phyloP scores from a whole-genome alignment of 345 rosid species.

The Eucalyptus leucophloia region DNA sequence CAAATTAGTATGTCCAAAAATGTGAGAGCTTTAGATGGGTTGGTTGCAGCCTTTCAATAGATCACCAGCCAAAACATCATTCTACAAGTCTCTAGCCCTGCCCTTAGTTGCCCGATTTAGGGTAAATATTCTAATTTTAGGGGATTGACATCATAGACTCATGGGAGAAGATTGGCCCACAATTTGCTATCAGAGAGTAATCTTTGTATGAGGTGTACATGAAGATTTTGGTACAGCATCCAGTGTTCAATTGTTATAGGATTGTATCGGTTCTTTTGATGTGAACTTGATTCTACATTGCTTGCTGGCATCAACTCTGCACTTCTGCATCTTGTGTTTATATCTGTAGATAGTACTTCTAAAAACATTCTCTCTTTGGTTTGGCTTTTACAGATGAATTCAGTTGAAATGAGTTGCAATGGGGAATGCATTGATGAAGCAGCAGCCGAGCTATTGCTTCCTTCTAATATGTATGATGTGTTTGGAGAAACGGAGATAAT shows the following conservation, averaged over 20 bases:
- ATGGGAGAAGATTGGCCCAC: not conserved
- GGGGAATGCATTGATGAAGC: constrained; percentile 14
- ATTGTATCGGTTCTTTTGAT: not conserved
- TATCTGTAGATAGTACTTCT: not conserved
- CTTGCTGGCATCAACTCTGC: not conserved
- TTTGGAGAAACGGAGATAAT: constrained; percentile 29
- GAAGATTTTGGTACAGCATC: not conserved
- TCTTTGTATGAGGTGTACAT: not conserved
- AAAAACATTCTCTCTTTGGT: not conserved
- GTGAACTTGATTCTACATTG: not conserved
- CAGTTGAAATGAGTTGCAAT: not conserved
- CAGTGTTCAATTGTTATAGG: not conserved
- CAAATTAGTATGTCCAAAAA: not conserved
- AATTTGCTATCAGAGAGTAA: not conserved
- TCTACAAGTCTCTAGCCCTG: not conserved
- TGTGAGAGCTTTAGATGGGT: not conserved
- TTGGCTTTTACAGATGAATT: constrained; percentile 23
- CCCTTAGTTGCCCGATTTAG: not conserved
- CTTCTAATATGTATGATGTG: constrained; percentile 13
- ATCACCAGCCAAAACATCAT: not conserved
- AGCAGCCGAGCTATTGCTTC: constrained; percentile 11
- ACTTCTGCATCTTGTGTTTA: not conserved
- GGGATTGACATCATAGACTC: not conserved
- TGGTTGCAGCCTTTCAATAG: not conserved
- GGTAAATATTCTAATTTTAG: not conserved